These are phyloP conservation scores for Hyphodiscus sp. DNA, from an alignment of 2,329 filamentous ascomycete genomes.

Conservation along the genomic window DNA sequence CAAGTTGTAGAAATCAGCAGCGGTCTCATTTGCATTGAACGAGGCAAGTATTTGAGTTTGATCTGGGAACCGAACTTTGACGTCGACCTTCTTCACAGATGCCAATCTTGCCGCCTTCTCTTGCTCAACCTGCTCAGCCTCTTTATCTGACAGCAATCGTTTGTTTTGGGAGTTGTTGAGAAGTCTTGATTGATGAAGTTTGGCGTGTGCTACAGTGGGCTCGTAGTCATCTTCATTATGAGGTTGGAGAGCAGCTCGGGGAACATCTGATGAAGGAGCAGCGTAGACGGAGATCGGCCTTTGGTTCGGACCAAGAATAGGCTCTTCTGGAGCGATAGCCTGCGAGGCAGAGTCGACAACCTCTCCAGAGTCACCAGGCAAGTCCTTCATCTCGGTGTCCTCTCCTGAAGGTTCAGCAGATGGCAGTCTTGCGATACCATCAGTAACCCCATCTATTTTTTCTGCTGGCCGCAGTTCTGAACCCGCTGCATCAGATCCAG, in stretches of 20 bases:
- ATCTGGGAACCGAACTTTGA: conserved; percentile 85
- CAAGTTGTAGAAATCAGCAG: conserved; percentile 64
- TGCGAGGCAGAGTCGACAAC: not conserved
- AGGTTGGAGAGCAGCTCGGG: conserved; percentile 62
- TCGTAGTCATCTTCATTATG: conserved; percentile 70
- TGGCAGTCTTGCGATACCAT: conserved; percentile 13
- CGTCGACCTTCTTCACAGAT: conserved; percentile 58
- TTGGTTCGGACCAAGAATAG: conserved; percentile 27
- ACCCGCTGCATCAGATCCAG: conserved; percentile 6
- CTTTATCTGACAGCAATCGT: conserved; percentile 74
- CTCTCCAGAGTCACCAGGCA: not conserved
- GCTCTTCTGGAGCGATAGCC: not conserved
- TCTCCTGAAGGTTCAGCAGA: conserved; percentile 5
- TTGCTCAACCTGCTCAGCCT: conserved; percentile 64
- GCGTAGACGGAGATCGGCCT: conserved; percentile 66
- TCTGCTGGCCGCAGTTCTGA: conserved; percentile 9
- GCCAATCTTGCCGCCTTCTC: conserved; percentile 60
- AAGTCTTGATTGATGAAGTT: conserved; percentile 65
- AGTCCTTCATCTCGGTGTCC: conserved; percentile 3
- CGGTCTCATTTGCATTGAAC: conserved; percentile 64
- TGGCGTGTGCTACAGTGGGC: conserved; percentile 69
- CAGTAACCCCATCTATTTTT: conserved; percentile 11
- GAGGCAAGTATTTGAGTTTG: conserved; percentile 69
- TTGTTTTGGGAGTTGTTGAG: conserved; percentile 59
- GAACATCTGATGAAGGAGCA: conserved; percentile 67